phyloP scores from a whole-genome alignment of 1,284 basidiomycete genomes.

The Earliella scabrosa region DNA sequence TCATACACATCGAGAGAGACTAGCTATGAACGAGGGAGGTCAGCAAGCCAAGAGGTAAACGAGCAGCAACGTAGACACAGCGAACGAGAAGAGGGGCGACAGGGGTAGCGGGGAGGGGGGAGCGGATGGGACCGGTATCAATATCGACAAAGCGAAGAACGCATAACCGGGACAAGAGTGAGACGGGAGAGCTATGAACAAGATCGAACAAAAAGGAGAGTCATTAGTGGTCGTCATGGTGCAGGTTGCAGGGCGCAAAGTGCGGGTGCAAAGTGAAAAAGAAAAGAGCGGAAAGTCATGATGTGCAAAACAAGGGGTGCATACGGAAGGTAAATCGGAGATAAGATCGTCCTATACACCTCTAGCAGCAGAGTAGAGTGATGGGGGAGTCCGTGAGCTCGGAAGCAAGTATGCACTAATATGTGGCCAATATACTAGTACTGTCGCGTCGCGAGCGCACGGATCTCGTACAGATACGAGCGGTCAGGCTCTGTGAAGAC shows the following conservation, averaged over 20 bases:
- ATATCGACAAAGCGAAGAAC: slow-evolving; percentile 24
- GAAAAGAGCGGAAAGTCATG: slow-evolving; percentile 5
- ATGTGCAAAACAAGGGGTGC: slow-evolving; percentile 10
- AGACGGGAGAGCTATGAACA: slow-evolving; percentile 3
- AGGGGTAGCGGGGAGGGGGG: slow-evolving; percentile 26
- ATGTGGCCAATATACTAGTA: slow-evolving; percentile 48
- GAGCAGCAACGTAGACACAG: slow-evolving; percentile 29
- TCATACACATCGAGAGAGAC: slow-evolving; percentile 30
- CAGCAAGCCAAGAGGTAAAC: slow-evolving; percentile 7
- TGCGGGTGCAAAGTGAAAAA: not conserved
- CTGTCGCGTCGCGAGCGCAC: slow-evolving; percentile 78
- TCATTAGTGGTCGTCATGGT: slow-evolving; percentile 27
- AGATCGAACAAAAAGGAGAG: not conserved
- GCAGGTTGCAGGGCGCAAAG: not conserved
- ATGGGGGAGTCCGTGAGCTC: slow-evolving; percentile 19
- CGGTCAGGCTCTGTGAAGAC: slow-evolving; percentile 55
- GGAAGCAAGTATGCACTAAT: slow-evolving; percentile 2
- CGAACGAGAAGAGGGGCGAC: slow-evolving; percentile 31
- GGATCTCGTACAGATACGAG: slow-evolving; percentile 75
- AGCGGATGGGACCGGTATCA: slow-evolving; percentile 24
- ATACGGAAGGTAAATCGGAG: slow-evolving; percentile 4
- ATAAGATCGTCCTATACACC: slow-evolving; percentile 21
- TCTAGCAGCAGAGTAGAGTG: slow-evolving; percentile 21
- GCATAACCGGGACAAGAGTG: slow-evolving; percentile 16
- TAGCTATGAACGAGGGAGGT: slow-evolving; percentile 14